Evolutionary conservation across 441 rosid genomes (phyloP).

Genomic region (Hura crepitans): DNA sequence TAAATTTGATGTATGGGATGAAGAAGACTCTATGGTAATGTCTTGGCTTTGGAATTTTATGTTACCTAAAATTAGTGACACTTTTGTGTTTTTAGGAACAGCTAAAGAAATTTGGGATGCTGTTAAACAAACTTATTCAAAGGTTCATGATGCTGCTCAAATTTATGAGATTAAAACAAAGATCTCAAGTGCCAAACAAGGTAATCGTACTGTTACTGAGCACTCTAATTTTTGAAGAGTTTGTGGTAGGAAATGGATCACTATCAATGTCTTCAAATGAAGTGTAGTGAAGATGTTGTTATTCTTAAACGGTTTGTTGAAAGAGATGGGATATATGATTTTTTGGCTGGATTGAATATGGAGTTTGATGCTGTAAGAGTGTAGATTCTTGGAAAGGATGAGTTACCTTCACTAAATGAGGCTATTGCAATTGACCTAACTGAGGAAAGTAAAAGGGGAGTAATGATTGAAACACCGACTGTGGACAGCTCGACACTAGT

Average conservation of each 20-base stretch:
- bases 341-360: not conserved
- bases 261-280: not conserved
- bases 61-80: not conserved
- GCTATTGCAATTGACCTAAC: not conserved
- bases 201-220: not conserved
- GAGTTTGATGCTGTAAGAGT: not conserved
- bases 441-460: not conserved
- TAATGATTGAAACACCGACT: not conserved
- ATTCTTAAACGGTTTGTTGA: not conserved
- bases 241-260: conserved; percentile 10
- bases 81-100: not conserved
- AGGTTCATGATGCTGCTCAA: no score
- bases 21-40: not conserved
- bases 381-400: not conserved
- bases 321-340: not conserved
- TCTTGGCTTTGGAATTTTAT: not conserved
- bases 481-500: not conserved
- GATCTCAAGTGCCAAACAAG: not conserved
- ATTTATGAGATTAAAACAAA: no score
- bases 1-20: not conserved
- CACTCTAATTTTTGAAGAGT: not conserved
- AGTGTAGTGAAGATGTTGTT: not conserved
- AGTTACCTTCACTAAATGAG: not conserved
- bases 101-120: not conserved
- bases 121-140: not conserved